phyloP scores from a whole-genome alignment of 306 rosid species.

The Citrullus amarus region DNA sequence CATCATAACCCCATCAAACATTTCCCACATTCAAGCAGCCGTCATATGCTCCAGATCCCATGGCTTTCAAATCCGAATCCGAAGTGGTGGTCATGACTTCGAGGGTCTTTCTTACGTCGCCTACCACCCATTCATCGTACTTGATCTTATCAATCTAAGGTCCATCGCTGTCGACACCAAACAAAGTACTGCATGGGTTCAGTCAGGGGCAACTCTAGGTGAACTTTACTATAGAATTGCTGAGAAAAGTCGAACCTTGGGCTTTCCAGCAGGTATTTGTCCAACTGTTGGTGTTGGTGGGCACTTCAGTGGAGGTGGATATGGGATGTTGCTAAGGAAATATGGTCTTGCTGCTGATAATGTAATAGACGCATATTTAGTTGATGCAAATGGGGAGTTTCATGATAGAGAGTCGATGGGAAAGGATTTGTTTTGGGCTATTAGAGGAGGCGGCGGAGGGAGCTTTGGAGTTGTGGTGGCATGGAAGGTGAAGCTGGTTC shows the following conservation, averaged over 20 bases:
- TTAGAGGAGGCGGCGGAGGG: conserved; percentile 5
- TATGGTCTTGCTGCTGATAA: neutral
- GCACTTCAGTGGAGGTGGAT: neutral
- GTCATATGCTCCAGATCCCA: neutral
- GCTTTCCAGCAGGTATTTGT: neutral
- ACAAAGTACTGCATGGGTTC: neutral
- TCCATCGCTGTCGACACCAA: neutral
- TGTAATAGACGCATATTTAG: neutral
- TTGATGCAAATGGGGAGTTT: neutral
- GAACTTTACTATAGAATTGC: neutral
- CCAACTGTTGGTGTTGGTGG: neutral
- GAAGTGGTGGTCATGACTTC: neutral
- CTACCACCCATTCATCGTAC: neutral
- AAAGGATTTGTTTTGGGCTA: neutral
- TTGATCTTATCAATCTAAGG: neutral
- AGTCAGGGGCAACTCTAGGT: neutral
- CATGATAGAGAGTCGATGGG: neutral
- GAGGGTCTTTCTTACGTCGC: neutral
- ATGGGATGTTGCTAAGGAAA: neutral
- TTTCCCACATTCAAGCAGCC: neutral
- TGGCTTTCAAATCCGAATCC: neutral
- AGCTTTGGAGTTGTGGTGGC: neutral
- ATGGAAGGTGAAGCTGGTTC: neutral
- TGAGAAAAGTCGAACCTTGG: neutral
- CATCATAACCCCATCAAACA: neutral